Evolutionary conservation across 176 grass and related monocot genomes (phyloP).

Genomic region (Musa itinerans): DNA sequence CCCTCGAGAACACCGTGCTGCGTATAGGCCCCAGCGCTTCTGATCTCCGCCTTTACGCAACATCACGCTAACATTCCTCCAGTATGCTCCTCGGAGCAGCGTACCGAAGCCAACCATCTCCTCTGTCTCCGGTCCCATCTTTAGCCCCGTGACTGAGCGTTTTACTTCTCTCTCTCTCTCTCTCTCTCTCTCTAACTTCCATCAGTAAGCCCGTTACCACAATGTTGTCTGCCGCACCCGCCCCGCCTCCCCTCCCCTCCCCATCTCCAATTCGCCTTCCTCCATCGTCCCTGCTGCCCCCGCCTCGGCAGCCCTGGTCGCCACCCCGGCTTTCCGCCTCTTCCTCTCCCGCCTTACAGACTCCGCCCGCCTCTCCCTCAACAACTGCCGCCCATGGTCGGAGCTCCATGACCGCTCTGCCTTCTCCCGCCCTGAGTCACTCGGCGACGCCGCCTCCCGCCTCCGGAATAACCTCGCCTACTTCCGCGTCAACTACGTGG

Average conservation of each 20-base stretch:
- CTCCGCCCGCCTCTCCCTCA: constrained; percentile 16
- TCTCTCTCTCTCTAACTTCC: no score
- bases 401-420: constrained; percentile 11
- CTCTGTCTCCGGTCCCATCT: neutral
- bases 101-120: neutral
- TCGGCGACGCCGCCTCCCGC: constrained; percentile 38
- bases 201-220: neutral
- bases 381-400: constrained; percentile 25
- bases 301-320: neutral
- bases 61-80: neutral
- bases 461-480: constrained; percentile 63
- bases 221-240: neutral
- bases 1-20: no score
- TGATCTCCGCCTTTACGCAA: no score
- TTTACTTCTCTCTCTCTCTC: no score
- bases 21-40: no score
- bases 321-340: neutral
- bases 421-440: constrained; percentile 21
- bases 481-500: constrained; percentile 87
- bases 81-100: neutral
- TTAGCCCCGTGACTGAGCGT: no score
- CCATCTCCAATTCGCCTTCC: neutral
- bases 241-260: neutral
- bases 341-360: constrained; percentile 20
- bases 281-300: neutral